These are phyloP conservation scores for Colletotrichum godetiae DNA, from an alignment of 2,329 filamentous ascomycete genomes.

Conservation along the genomic window DNA sequence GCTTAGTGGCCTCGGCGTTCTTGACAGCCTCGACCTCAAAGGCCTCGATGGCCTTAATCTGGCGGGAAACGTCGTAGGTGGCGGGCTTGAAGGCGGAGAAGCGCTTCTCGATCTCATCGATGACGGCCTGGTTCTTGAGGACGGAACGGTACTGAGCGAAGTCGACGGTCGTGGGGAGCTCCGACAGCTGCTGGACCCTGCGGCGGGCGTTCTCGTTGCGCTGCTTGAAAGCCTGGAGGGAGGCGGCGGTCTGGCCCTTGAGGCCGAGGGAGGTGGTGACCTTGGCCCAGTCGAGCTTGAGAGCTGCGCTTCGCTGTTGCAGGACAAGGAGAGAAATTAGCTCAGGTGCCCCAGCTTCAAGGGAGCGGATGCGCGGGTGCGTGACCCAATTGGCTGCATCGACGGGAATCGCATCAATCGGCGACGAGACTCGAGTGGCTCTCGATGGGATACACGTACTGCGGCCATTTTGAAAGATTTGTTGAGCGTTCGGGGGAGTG, in stretches of 20 bases:
- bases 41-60: conserved; percentile 97
- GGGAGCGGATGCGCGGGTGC: conserved; percentile 10
- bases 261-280: conserved; percentile 94
- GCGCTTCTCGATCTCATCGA: conserved; percentile 98
- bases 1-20: conserved; percentile 97
- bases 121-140: conserved; percentile 94
- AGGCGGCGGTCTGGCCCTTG: conserved; percentile 90
- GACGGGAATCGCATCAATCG: conserved; percentile 40
- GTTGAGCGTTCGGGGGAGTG: conserved; percentile 59
- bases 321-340: conserved; percentile 61
- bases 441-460: conserved; percentile 62
- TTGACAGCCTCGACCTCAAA: conserved; percentile 97
- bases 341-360: conserved; percentile 50
- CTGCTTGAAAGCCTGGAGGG: conserved; percentile 98
- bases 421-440: neutral
- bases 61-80: conserved; percentile 91
- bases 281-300: conserved; percentile 99
- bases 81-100: conserved; percentile 91
- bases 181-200: conserved; percentile 85
- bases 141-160: conserved; percentile 91
- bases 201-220: conserved; percentile 99
- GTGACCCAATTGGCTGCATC: conserved; percentile 28
- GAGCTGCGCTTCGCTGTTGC: conserved; percentile 90
- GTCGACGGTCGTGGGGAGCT: conserved; percentile 89
- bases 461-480: conserved; percentile 72